These are phyloP conservation scores for Condylostoma magnum DNA, from an alignment of 169 alveolate species.

Conservation along the genomic window DNA sequence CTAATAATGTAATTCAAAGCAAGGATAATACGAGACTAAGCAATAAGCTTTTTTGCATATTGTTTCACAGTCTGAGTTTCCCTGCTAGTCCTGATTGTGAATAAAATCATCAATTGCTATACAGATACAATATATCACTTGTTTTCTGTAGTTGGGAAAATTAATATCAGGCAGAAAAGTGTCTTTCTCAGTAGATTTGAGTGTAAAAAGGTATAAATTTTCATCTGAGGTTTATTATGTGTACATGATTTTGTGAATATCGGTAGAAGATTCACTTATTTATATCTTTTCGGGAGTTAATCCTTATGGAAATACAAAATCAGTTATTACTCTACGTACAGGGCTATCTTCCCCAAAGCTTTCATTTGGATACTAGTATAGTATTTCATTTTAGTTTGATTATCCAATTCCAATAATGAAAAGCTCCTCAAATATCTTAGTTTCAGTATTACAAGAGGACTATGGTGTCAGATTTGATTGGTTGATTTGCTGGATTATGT, in stretches of 20 bases:
- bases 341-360: too few relatives aligned
- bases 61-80: not conserved
- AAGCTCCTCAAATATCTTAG: too few relatives aligned
- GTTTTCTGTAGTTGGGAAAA: too few relatives aligned
- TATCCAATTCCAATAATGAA: too few relatives aligned
- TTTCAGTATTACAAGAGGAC: too few relatives aligned
- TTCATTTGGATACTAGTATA: too few relatives aligned
- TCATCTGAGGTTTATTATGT: not conserved
- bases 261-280: slow-evolving; percentile 8
- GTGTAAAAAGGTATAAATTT: slow-evolving; percentile 21
- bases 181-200: not conserved
- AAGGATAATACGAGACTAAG: slow-evolving; percentile 15
- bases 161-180: not conserved
- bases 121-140: slow-evolving; percentile 15
- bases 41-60: slow-evolving; percentile 7
- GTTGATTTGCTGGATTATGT: too few relatives aligned
- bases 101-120: slow-evolving; percentile 2
- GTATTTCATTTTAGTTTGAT: too few relatives aligned
- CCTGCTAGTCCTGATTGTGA: too few relatives aligned
- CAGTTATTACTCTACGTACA: too few relatives aligned
- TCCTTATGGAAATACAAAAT: slow-evolving; percentile 31
- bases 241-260: slow-evolving; percentile 8
- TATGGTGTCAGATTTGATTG: too few relatives aligned
- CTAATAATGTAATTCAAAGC: not conserved
- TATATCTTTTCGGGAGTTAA: not conserved